Conservation (phyloP, 768 basidiomycete species). For the Lentinula boryana region DNA sequence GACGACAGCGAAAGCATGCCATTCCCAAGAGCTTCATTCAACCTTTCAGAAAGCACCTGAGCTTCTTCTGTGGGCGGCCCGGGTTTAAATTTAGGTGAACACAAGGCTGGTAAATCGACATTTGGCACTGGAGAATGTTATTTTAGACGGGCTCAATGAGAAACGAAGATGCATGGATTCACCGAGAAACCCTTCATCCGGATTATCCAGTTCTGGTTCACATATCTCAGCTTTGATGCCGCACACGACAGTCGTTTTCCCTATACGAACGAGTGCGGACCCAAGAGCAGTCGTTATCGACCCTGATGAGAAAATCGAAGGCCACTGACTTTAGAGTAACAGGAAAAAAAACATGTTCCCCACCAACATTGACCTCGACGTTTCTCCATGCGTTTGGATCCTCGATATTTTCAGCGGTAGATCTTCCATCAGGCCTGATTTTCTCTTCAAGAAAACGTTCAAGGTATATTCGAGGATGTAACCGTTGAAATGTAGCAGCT, state of each 20-base stretch:
- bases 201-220: conserved; percentile 77
- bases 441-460: conserved; percentile 77
- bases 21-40: conserved; percentile 75
- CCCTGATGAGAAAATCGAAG: conserved; percentile 37
- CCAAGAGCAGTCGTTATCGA: conserved; percentile 94
- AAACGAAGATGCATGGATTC: conserved; percentile 15
- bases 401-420: not conserved
- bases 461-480: conserved; percentile 86
- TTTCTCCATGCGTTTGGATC: conserved; percentile 65
- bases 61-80: conserved; percentile 95
- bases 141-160: not conserved
- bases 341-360: conserved; percentile 18
- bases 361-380: conserved; percentile 75
- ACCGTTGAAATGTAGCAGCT: conserved; percentile 70
- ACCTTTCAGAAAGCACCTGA: conserved; percentile 78
- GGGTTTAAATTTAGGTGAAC: conserved; percentile 90
- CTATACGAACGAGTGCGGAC: conserved; percentile 85
- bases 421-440: conserved; percentile 78
- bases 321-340: not conserved
- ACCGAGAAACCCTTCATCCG: conserved; percentile 82
- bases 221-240: conserved; percentile 95
- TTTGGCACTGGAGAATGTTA: conserved; percentile 70
- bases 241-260: conserved; percentile 92
- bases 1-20: conserved; percentile 56
- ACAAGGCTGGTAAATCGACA: conserved; percentile 88